Evolutionary conservation across 805 yeast species (phyloP).

Genomic region (Osmozyma mogii): DNA sequence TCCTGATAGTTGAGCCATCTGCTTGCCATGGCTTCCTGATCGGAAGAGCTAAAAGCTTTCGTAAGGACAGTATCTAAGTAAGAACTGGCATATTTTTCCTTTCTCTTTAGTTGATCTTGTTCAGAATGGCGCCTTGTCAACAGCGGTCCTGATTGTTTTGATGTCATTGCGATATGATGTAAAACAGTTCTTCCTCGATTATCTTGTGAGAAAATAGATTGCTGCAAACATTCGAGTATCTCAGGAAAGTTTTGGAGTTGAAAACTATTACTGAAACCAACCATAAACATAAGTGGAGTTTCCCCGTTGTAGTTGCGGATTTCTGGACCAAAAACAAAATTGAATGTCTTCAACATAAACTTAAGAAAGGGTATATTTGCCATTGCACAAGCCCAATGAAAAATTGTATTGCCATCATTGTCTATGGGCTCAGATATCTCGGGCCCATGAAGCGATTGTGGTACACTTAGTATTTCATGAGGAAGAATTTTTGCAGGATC

Average conservation of each 20-base stretch:
- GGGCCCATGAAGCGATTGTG: constrained; percentile 45
- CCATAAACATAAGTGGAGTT: constrained; percentile 56
- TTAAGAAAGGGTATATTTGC: constrained; percentile 69
- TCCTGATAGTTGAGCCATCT: constrained; percentile 71
- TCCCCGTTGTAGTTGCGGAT: constrained; percentile 81
- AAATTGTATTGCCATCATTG: constrained; percentile 84
- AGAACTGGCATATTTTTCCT: constrained; percentile 30
- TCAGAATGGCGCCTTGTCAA: constrained; percentile 1
- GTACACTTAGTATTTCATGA: constrained; percentile 49
- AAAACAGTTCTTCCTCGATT: constrained; percentile 32
- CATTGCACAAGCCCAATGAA: constrained; percentile 94
- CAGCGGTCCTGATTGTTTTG: constrained; percentile 7
- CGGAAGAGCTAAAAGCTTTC: constrained; percentile 25
- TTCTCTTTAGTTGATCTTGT: constrained; percentile 15
- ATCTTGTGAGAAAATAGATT: constrained; percentile 31
- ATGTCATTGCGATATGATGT: constrained; percentile 32
- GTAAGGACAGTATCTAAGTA: constrained; percentile 31
- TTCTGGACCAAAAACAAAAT: constrained; percentile 58
- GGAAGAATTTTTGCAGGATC: constrained; percentile 36
- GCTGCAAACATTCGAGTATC: constrained; percentile 27
- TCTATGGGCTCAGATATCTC: constrained; percentile 83
- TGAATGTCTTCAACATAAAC: constrained; percentile 51
- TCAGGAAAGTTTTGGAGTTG: constrained; percentile 30
- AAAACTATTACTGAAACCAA: constrained; percentile 32
- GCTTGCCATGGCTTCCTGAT: constrained; percentile 5